Evolutionary conservation across 2,329 filamentous ascomycete genomes (phyloP).

Genomic region (Alternaria arborescens): DNA sequence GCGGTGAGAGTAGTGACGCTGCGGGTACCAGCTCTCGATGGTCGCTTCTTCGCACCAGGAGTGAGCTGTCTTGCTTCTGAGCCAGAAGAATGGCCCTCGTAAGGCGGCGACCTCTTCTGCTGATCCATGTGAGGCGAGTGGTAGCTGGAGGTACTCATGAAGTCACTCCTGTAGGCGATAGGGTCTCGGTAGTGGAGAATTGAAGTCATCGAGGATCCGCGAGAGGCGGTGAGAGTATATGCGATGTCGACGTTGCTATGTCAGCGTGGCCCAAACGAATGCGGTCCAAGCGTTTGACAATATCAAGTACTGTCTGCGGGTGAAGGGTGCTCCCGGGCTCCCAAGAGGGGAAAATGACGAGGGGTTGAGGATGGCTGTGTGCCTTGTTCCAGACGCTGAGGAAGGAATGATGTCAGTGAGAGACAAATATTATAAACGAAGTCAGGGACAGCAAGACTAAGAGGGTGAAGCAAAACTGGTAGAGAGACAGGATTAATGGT

Average conservation of each 20-base stretch:
- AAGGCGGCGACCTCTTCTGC: conserved; percentile 48
- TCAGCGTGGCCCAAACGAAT: conserved; percentile 40
- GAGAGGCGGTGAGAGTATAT: conserved; percentile 45
- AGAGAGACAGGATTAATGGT: conserved; percentile 31
- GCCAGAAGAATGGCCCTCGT: conserved; percentile 51
- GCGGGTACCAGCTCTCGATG: conserved; percentile 64
- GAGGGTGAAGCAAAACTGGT: conserved; percentile 22
- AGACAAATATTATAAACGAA: conserved; percentile 27
- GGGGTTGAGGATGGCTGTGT: conserved; percentile 35
- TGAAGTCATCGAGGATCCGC: conserved; percentile 53
- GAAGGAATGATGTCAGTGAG: conserved; percentile 23
- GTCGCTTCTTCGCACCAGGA: conserved; percentile 56
- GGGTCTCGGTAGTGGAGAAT: conserved; percentile 51
- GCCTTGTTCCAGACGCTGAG: conserved; percentile 27
- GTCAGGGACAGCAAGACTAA: conserved; percentile 21
- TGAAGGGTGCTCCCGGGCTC: conserved; percentile 34
- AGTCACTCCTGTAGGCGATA: conserved; percentile 50
- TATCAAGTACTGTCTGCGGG: conserved; percentile 32
- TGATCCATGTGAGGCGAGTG: conserved; percentile 47
- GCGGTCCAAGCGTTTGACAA: conserved; percentile 39
- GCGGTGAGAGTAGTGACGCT: conserved; percentile 66
- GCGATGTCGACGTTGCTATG: conserved; percentile 42
- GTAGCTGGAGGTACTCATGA: conserved; percentile 50
- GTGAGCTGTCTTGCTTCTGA: conserved; percentile 50
- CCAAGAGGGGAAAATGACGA: conserved; percentile 32